Conservation (phyloP, 225 moss, liverwort and hornwort genomes). For the Thuidium tamariscinum region DNA sequence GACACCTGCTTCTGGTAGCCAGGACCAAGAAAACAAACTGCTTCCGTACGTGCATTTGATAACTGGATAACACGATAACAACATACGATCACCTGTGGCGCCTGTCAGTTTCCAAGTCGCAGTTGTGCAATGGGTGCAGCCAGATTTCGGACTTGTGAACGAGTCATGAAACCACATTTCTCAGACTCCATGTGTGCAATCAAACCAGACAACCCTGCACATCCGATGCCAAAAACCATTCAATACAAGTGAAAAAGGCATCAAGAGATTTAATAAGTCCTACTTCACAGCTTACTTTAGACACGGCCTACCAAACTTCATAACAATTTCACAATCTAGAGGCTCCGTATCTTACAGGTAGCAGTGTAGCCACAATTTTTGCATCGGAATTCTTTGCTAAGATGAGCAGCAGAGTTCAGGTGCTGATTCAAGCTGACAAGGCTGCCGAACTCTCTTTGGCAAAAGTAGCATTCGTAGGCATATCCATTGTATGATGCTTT, state of each 20-base stretch:
- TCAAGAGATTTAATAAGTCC: background rate
- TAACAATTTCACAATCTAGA: background rate
- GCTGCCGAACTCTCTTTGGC: background rate
- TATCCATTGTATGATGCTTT: constrained; percentile 11
- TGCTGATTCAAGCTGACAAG: constrained; percentile 22
- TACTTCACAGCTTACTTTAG: background rate
- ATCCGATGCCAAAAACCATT: background rate
- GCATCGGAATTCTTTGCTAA: constrained; percentile 22
- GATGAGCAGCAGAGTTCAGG: constrained; percentile 11
- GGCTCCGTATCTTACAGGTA: constrained; percentile 7
- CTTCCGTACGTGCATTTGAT: background rate
- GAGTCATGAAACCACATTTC: constrained; percentile 20
- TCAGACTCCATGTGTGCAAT: constrained; percentile 28
- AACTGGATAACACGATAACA: background rate
- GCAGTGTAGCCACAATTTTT: constrained; percentile 1
- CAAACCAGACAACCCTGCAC: constrained; percentile 32
- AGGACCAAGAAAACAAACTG: background rate
- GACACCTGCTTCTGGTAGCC: background rate
- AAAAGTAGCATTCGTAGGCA: constrained; percentile 18
- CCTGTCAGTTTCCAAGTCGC: constrained; percentile 7
- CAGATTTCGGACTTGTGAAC: background rate
- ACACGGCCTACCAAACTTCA: background rate
- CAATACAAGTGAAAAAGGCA: background rate
- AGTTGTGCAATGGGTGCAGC: constrained; percentile 1
- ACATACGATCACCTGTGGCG: background rate